Conservation (phyloP, 805 yeast genomes). For the Candida yuanshanica region DNA sequence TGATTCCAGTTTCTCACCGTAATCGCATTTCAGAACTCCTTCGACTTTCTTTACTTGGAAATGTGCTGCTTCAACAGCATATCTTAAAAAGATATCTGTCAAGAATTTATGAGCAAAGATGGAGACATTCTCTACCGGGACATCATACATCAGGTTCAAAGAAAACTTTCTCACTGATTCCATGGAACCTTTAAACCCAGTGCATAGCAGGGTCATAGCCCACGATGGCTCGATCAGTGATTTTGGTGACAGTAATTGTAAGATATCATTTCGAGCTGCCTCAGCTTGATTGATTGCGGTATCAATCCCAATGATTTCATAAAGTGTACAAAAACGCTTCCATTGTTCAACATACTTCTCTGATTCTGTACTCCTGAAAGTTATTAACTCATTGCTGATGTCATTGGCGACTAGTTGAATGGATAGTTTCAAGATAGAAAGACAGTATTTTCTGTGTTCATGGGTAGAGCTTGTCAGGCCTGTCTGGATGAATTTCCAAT, state of each 20-base stretch:
- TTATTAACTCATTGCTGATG: conserved; percentile 28
- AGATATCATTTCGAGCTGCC: conserved; percentile 65
- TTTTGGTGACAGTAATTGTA: conserved; percentile 41
- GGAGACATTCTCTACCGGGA: conserved; percentile 40
- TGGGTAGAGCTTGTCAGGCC: conserved; percentile 53
- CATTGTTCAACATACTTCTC: conserved; percentile 45
- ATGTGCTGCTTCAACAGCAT: conserved; percentile 57
- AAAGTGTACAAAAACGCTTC: conserved; percentile 68
- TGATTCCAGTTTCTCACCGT: conserved; percentile 45
- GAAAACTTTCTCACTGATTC: conserved; percentile 70
- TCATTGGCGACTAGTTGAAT: conserved; percentile 36
- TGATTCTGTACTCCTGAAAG: not conserved
- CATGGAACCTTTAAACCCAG: conserved; percentile 71
- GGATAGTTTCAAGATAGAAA: conserved; percentile 60
- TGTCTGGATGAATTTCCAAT: conserved; percentile 54
- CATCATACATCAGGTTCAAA: conserved; percentile 46
- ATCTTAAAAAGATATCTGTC: conserved; percentile 44
- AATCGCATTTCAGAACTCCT: conserved; percentile 40
- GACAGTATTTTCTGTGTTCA: conserved; percentile 62
- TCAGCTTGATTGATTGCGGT: conserved; percentile 82
- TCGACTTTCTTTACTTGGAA: conserved; percentile 38
- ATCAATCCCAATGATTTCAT: conserved; percentile 78
- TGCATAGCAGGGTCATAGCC: conserved; percentile 67
- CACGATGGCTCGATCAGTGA: conserved; percentile 60
- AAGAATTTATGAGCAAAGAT: conserved; percentile 42